Conservation (phyloP, 2,329 filamentous ascomycete genomes). For the Metarhizium anisopliae region DNA sequence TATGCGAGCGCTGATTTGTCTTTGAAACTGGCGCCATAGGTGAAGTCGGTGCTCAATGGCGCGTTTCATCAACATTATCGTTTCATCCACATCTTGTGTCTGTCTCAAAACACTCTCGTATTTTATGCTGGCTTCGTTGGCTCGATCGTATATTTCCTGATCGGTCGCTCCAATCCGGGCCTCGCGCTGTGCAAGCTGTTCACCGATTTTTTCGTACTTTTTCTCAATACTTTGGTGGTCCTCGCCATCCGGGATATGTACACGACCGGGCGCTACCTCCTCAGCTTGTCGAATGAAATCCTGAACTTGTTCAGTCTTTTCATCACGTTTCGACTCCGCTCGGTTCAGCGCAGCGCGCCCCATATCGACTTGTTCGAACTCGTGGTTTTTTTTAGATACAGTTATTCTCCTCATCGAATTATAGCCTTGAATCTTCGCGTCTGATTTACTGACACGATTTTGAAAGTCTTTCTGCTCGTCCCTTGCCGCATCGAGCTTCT, state of each 20-base stretch:
- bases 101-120: constrained; percentile 35
- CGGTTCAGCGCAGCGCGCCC: constrained; percentile 34
- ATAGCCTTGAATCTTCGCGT: constrained; percentile 40
- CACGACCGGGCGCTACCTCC: constrained; percentile 42
- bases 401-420: constrained; percentile 41
- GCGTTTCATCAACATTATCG: constrained; percentile 37
- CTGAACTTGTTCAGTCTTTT: constrained; percentile 37
- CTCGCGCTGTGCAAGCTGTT: constrained; percentile 50
- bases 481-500: constrained; percentile 21
- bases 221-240: constrained; percentile 47
- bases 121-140: constrained; percentile 29
- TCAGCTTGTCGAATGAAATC: constrained; percentile 47
- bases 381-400: constrained; percentile 54
- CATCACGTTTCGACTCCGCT: constrained; percentile 38
- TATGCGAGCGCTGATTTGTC: constrained; percentile 76
- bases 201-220: constrained; percentile 44
- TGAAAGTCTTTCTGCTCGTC: constrained; percentile 31
- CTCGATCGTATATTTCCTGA: constrained; percentile 50
- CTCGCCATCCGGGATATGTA: constrained; percentile 55
- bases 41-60: constrained; percentile 61
- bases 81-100: constrained; percentile 30
- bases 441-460: constrained; percentile 43
- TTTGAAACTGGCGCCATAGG: constrained; percentile 75
- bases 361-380: constrained; percentile 41
- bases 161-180: constrained; percentile 53